These are phyloP conservation scores for Sugiyamaella floridensis DNA, from an alignment of 805 yeast genomes.

Conservation along the genomic window DNA sequence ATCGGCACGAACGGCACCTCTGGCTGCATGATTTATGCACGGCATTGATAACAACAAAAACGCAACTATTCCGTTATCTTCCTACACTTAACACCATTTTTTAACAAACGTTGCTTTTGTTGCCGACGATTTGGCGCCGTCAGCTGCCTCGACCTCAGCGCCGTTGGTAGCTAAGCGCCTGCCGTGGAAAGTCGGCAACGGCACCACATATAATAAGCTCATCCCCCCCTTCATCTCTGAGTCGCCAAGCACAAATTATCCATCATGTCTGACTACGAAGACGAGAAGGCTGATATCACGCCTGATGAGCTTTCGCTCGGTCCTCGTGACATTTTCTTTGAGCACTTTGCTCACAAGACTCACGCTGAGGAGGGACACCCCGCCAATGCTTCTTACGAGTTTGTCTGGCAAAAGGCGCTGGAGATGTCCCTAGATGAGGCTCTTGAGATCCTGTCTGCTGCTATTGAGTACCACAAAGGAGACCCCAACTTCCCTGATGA, in stretches of 20 bases:
- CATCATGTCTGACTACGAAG: neutral
- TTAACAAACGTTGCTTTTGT: neutral
- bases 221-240: too few species aligned
- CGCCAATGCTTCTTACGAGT: conserved; percentile 18
- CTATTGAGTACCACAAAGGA: conserved; percentile 37
- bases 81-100: neutral
- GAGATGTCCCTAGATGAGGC: conserved; percentile 35
- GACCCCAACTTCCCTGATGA: conserved; percentile 43
- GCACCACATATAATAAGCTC: too few species aligned
- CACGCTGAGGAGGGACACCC: conserved; percentile 1
- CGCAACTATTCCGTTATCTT: neutral
- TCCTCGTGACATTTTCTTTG: conserved; percentile 1
- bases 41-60: neutral
- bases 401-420: conserved; percentile 37
- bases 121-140: too few species aligned
- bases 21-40: neutral
- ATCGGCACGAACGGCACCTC: neutral
- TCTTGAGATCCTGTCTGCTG: conserved; percentile 34
- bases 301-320: neutral
- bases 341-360: neutral
- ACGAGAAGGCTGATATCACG: neutral
- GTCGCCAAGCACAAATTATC: neutral
- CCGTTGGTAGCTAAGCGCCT: neutral
- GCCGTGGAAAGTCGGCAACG: neutral
- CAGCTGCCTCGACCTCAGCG: too few species aligned